Evolutionary conservation across 2,329 filamentous ascomycete genomes (phyloP).

Genomic region (Penicillium sp.): DNA sequence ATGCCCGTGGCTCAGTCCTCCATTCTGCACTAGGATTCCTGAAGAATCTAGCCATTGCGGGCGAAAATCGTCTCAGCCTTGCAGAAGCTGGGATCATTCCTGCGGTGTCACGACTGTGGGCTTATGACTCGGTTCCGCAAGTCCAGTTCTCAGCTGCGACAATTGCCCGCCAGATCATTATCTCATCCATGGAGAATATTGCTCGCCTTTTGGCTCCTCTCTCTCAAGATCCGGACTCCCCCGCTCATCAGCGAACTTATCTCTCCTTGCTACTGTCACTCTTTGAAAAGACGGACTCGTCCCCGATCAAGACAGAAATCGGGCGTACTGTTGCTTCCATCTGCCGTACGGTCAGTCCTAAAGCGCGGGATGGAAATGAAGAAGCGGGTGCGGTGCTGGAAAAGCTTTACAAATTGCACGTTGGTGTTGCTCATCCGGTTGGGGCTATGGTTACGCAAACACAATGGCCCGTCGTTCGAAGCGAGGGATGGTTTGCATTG

Average conservation of each 20-base stretch:
- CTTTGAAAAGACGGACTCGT: constrained; percentile 47
- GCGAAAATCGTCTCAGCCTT: constrained; percentile 44
- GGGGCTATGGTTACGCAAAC: constrained; percentile 51
- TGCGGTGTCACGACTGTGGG: constrained; percentile 45
- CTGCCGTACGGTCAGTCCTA: constrained; percentile 44
- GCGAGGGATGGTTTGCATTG: constrained; percentile 55
- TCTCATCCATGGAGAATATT: constrained; percentile 44
- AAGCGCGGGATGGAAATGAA: constrained; percentile 26
- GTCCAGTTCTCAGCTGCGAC: constrained; percentile 51
- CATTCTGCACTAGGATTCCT: constrained; percentile 52
- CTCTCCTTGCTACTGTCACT: constrained; percentile 48
- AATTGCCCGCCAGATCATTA: constrained; percentile 45
- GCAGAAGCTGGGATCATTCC: constrained; percentile 45
- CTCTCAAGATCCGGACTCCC: constrained; percentile 34
- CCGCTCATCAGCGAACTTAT: constrained; percentile 39
- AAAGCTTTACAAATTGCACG: constrained; percentile 40
- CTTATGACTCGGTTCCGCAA: constrained; percentile 47
- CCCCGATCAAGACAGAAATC: constrained; percentile 52
- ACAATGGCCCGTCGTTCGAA: constrained; percentile 53
- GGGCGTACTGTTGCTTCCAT: constrained; percentile 52
- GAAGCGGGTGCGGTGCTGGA: constrained; percentile 32
- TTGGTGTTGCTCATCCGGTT: constrained; percentile 43
- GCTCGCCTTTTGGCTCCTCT: constrained; percentile 39
- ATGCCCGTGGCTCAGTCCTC: constrained; percentile 45
- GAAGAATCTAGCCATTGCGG: constrained; percentile 53